phyloP scores from a whole-genome alignment of 371 early-diverging fungal genomes.

The Syncephalastrum monosporum region DNA sequence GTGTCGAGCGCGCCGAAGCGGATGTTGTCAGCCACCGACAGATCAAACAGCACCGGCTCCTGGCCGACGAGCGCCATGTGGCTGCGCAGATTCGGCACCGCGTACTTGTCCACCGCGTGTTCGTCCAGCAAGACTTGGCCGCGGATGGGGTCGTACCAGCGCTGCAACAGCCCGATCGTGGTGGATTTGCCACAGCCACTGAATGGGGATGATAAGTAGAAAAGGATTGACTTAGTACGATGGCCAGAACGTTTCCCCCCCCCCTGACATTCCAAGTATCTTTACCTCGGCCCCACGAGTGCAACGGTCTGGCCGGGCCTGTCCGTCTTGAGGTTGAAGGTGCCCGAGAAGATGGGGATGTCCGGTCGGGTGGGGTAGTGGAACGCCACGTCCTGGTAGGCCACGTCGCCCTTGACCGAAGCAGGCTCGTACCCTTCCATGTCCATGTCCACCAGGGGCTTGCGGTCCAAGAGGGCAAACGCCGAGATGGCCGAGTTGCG shows the following conservation, averaged over 20 bases:
- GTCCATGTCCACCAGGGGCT: slow-evolving; percentile 58
- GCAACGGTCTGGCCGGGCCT: slow-evolving; percentile 76
- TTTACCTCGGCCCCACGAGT: slow-evolving; percentile 74
- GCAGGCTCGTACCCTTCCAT: slow-evolving; percentile 22
- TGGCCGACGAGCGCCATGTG: slow-evolving; percentile 87
- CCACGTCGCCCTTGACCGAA: slow-evolving; percentile 55
- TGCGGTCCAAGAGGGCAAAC: slow-evolving; percentile 69
- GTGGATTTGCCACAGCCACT: slow-evolving; percentile 89
- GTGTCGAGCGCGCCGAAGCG: slow-evolving; percentile 60
- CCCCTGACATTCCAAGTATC: slow-evolving; percentile 30
- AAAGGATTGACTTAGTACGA: slow-evolving; percentile 62
- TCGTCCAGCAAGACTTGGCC: slow-evolving; percentile 70
- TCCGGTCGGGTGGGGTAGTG: slow-evolving; percentile 81
- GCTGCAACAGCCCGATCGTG: slow-evolving; percentile 76
- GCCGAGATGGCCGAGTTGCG: slow-evolving; percentile 75
- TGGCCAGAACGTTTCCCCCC: no score
- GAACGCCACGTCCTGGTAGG: slow-evolving; percentile 65
- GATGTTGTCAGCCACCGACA: slow-evolving; percentile 81
- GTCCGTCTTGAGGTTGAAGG: slow-evolving; percentile 65
- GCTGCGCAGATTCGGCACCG: slow-evolving; percentile 60
- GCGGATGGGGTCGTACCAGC: slow-evolving; percentile 78
- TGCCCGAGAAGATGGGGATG: slow-evolving; percentile 72
- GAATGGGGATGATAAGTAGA: slow-evolving; percentile 52
- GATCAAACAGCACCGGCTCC: slow-evolving; percentile 81
- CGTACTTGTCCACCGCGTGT: slow-evolving; percentile 58